These are phyloP conservation scores for Candida maesae DNA, from an alignment of 805 yeast genomes.

Conservation along the genomic window DNA sequence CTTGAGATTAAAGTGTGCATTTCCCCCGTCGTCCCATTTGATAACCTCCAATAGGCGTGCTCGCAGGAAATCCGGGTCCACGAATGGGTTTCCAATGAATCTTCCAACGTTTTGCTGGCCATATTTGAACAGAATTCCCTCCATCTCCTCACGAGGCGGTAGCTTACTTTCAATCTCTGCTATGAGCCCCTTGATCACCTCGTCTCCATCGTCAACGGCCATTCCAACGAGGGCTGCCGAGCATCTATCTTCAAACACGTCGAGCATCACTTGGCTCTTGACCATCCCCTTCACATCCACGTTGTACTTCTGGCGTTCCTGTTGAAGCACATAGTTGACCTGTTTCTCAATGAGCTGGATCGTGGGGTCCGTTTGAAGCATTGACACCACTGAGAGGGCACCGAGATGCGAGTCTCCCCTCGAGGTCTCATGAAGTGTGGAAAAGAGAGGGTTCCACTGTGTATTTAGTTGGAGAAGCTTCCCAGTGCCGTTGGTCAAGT, in stretches of 20 bases:
- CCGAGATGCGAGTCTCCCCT: conserved; percentile 6
- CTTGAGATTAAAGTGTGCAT: conserved; percentile 2
- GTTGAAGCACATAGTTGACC: conserved; percentile 3
- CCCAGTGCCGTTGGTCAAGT: not conserved
- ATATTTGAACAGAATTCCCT: conserved; percentile 7
- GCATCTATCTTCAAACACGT: conserved; percentile 8
- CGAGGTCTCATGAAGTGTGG: not conserved
- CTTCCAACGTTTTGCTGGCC: conserved; percentile 5
- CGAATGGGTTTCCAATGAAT: conserved; percentile 7
- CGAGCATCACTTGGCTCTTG: conserved; percentile 8
- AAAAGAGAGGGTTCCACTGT: conserved; percentile 1
- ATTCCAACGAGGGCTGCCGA: conserved; percentile 1
- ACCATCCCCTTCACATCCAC: conserved; percentile 5
- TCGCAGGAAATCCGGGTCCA: conserved; percentile 2
- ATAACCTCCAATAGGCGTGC: not conserved
- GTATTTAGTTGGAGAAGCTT: not conserved
- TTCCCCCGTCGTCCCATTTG: not conserved
- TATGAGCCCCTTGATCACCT: conserved; percentile 2
- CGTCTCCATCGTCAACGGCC: conserved; percentile 7
- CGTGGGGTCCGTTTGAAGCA: conserved; percentile 2
- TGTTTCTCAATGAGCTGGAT: conserved; percentile 4
- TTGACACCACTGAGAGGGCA: conserved; percentile 3
- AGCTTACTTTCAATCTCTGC: conserved; percentile 7
- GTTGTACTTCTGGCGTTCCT: conserved; percentile 8
- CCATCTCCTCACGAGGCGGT: conserved; percentile 7